A percentile compares a stretch with the other conserved stretches of the same genome.
phyloP scores from a whole-genome alignment of 148 eudicot genomes.

The Vaccinium myrtillus region DNA sequence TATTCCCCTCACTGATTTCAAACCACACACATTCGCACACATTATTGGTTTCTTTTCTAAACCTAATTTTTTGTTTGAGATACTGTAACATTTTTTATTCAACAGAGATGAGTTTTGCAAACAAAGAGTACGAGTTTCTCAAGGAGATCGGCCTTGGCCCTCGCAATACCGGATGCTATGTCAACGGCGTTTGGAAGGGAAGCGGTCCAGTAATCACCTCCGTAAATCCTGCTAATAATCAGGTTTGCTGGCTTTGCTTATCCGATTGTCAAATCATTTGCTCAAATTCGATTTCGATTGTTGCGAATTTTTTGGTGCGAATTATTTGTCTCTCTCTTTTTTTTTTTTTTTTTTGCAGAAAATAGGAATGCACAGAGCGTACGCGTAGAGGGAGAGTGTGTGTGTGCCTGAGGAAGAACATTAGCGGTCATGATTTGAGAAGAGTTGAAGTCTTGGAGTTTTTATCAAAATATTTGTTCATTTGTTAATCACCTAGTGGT shows the following conservation, averaged over 20 bases:
- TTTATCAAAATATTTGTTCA: no score
- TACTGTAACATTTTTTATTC: neutral
- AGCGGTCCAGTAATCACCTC: constrained; percentile 61
- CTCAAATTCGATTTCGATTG: neutral
- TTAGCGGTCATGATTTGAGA: no score
- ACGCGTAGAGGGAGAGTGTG: no score
- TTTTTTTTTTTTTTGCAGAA: no score
- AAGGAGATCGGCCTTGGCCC: constrained; percentile 59
- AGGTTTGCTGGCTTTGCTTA: constrained; percentile 39
- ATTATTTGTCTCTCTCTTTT: no score
- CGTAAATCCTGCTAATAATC: constrained; percentile 80
- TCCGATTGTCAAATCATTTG: neutral
- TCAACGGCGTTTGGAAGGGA: constrained; percentile 76
- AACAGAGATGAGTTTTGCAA: constrained; percentile 58
- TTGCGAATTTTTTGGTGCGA: no score
- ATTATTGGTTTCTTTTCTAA: neutral
- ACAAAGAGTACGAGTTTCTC: constrained; percentile 74
- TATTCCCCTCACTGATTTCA: neutral
- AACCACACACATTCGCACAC: neutral
- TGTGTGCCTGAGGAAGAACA: no score
- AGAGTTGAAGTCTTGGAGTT: no score
- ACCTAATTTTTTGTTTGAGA: neutral
- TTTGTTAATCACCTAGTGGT: no score
- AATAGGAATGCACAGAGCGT: no score
- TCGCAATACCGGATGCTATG: constrained; percentile 59